These are phyloP conservation scores for Oidiodendron maius DNA, from an alignment of 495 filamentous ascomycete species.

Conservation along the genomic window DNA sequence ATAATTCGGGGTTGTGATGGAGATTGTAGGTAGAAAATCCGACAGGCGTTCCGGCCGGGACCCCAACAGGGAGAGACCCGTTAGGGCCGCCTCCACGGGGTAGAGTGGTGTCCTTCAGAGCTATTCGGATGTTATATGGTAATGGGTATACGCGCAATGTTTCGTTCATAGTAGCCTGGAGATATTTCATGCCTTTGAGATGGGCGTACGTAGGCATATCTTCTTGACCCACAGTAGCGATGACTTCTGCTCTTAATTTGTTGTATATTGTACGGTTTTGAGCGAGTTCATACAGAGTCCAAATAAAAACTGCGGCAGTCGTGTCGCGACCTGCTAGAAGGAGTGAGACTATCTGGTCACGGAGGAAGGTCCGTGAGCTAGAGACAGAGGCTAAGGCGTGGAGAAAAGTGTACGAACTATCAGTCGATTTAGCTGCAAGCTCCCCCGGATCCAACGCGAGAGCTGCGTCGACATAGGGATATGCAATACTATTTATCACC, in stretches of 20 bases:
- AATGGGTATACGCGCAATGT: not conserved
- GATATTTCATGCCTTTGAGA: not conserved
- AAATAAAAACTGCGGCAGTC: slow-evolving; percentile 43
- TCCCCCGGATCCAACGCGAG: not conserved
- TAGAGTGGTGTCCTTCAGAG: slow-evolving; percentile 65
- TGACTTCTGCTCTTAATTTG: not conserved
- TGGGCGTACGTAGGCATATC: not conserved
- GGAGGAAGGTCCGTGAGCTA: slow-evolving; percentile 17
- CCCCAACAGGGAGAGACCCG: not conserved
- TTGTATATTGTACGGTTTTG: not conserved
- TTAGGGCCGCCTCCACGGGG: slow-evolving; percentile 69
- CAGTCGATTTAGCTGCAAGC: not conserved
- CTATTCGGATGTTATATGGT: slow-evolving; percentile 41
- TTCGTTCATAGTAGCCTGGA: not conserved
- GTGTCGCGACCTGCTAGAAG: slow-evolving; percentile 54
- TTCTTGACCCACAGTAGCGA: not conserved
- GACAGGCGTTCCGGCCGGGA: not conserved
- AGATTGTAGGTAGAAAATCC: not conserved
- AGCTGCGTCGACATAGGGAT: not conserved
- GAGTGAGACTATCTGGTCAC: slow-evolving; percentile 39
- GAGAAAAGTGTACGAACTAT: not conserved
- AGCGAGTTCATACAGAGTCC: not conserved
- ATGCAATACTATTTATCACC: not conserved
- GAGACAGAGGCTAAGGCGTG: not conserved
- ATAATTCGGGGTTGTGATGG: not conserved